Evolutionary conservation across 108 stramenopile species (phyloP), one percentile per base, ranked within the genome.

Genomic region (Cyclotella atomus): DNA sequence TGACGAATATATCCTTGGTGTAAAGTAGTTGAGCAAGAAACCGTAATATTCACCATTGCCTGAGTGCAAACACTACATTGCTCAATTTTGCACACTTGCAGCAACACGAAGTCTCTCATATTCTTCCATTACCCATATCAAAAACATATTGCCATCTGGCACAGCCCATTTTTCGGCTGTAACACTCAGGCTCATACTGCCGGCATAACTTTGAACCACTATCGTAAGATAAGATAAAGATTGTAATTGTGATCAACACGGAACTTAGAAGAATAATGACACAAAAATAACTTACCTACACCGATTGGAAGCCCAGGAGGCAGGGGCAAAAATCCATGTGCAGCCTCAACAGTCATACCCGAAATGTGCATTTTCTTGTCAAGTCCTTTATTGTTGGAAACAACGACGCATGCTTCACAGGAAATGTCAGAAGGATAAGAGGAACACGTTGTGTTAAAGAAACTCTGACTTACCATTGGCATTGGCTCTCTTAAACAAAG

Each of bases 101-200:
- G n/a, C n/a, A n/a, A n/a, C n/a, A n/a, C n/a, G n/a, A n/a, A n/a
- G n/a, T n/a, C n/a, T 44, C 29, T 80, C 64, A 45, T 92, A 93
- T 47, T 95, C 94, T 23, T 95, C 91, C 61, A 90, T 50, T 12
- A 87, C 72, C 91, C 91, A 95, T 0, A 62, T 35, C 57, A 95
- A 62, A 70, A 95, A 95, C 44, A 68, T 77, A 64, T 95, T 92
- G 15, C 88, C 88, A 73, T 95, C 91, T 20, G 94, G 94, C 0
- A 95, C 91, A 2, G 91, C 91, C 84, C 88, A 91, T 50, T 80
- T 81, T 52, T 95, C 90, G 4, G 90, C 94, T 2, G 87, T 87
- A 3, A 95, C 77, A 17, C 88, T 87, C 3, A 95, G 68, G 6
- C 86, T 79, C 14, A 91, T 56, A 14, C 53, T 36, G 8, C 88